Base-by-base conservation (phyloP, 306 rosid genomes). In the Castanopsis chinensis region DNA sequence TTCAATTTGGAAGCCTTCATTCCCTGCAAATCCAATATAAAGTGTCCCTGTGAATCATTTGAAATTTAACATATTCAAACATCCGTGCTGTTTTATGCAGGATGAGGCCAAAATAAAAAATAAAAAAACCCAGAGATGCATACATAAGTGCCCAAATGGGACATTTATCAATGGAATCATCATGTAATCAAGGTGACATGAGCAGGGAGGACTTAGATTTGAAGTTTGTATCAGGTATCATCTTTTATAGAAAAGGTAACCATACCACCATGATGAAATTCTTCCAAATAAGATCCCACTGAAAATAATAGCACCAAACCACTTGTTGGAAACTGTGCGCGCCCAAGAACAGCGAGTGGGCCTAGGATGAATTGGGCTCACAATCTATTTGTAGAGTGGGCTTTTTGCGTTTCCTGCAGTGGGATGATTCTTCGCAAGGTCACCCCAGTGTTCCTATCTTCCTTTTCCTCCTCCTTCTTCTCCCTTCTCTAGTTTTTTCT, bases 271-370 rank as follows among this genome's bases (percentile, higher is more conserved):
- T 33, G 89, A 86, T 53, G 81, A 70, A 74, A 92, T 79, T 76
- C 80, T 89, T 72, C 94, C 97, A 17, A 91, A 90, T 11, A 91
- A 83, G 84, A 92, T 92, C 82, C 95, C 97, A 52, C 89, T 84
- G 85, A 91, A 94, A 80, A 94, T 79, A 76, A 94, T 79, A 69
- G 94, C 97, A 72, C 98, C 98, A 84, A 88, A 94, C 97, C 98
- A 94, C 88, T 94, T 94, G 85, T 94, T 94, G 65, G 98, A 94
- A n/a, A n/a, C n/a, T n/a, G n/a, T n/a, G n/a, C n/a, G n/a, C n/a
- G n/a, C n/a, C n/a, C n/a, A n/a, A n/a, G n/a, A n/a, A n/a, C n/a
- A n/a, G n/a, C n/a, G n/a, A n/a, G n/a, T n/a, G n/a, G n/a, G n/a
- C n/a, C n/a, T n/a, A n/a, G n/a, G n/a, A n/a, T n/a, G n/a, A n/a